Conservation (phyloP, 2,329 filamentous ascomycete genomes). For the Plenodomus lindquistii region DNA sequence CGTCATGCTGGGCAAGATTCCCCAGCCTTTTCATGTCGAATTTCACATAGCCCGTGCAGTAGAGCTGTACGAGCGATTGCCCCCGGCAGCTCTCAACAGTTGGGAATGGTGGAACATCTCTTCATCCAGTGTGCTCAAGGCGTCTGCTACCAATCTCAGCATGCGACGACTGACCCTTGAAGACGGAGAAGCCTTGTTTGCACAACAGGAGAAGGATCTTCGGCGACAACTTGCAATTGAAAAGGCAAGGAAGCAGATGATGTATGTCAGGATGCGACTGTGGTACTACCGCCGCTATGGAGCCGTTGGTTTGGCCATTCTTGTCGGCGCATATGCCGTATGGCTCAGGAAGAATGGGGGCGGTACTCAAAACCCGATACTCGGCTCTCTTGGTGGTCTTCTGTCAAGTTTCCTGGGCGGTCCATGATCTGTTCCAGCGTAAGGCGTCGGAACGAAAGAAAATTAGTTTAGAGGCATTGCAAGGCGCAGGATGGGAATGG, state of each 20-base stretch:
- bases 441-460: not conserved
- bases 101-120: slow-evolving; percentile 74
- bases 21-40: slow-evolving; percentile 79
- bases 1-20: slow-evolving; percentile 83
- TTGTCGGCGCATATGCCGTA: slow-evolving; percentile 40
- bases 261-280: slow-evolving; percentile 46
- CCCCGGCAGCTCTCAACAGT: slow-evolving; percentile 69
- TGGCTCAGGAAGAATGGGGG: slow-evolving; percentile 37
- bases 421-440: slow-evolving; percentile 2
- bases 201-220: slow-evolving; percentile 73
- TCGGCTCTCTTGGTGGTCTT: slow-evolving; percentile 22
- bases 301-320: slow-evolving; percentile 57
- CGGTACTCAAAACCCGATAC: slow-evolving; percentile 6
- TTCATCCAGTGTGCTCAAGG: slow-evolving; percentile 79
- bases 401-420: slow-evolving; percentile 17
- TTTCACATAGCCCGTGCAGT: slow-evolving; percentile 69
- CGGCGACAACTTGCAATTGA: slow-evolving; percentile 60
- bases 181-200: slow-evolving; percentile 70
- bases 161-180: slow-evolving; percentile 61
- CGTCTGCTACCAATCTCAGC: slow-evolving; percentile 61
- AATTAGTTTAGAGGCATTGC: slow-evolving; percentile 10
- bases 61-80: slow-evolving; percentile 65
- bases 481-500: not conserved
- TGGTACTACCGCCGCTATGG: slow-evolving; percentile 70
- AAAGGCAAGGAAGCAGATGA: slow-evolving; percentile 46